Base-by-base conservation (phyloP, 2,329 filamentous ascomycete species). In the Fusarium humuli region DNA sequence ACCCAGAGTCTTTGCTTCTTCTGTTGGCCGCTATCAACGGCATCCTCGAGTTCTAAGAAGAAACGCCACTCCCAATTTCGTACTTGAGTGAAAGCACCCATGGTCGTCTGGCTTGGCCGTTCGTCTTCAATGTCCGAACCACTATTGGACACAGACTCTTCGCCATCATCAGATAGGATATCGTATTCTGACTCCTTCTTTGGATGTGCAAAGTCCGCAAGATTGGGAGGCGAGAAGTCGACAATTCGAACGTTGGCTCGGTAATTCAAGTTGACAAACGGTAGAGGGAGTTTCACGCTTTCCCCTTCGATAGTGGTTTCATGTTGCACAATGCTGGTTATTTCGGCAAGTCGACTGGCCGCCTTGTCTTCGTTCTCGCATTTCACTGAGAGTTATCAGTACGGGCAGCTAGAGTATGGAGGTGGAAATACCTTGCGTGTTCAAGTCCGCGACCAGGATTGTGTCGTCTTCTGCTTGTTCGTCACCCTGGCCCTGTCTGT, bases 61-160 rank as follows among this genome's bases (percentile, higher is more conserved):
- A 98, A 98, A 16, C 88, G 86, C 94, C 94, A 98, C 78, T 96
- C 90, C 92, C 93, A 97, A 10, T 78, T 75, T 14, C 61, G 62
- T 25, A 70, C 77, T 12, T 29, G 41, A 8, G 76, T 46, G n/a
- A 74, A 77, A 6, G 71, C 70, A 27, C 74, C 63, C 14, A 76
- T 58, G 6, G 61, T 74, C 47, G 63, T 69, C 16, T 54, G 41
- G 8, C 78, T 75, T 22, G 29, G 18, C 14, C 44, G 46, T 18
- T 52, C 53, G n/a, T 66, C 48, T 20, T 71, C 59, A 44, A 58
- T 52, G 25, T 71, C 69, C 13, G 61, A 57, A 37, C 41, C 64
- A 12, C 52, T 69, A 46, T 63, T 42, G n/a, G 58, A 65, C 18
- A 53, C 29, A 3, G 67, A 65, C 30, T 70, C 68, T 32, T 64